phyloP scores from a whole-genome alignment of 306 rosid species.

The Notholithocarpus densiflorus region DNA sequence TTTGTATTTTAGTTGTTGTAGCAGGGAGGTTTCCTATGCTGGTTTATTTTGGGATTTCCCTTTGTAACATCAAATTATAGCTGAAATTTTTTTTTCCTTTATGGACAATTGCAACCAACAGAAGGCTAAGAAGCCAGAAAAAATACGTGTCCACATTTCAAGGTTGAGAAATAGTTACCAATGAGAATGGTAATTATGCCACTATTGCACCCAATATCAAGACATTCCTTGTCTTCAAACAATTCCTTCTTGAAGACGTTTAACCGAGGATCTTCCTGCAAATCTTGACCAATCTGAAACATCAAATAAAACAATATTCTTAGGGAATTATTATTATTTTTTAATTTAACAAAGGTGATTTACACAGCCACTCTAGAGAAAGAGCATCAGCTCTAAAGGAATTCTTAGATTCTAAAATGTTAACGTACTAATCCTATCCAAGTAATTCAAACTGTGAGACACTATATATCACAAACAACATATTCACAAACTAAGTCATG shows the following conservation, averaged over 20 bases:
- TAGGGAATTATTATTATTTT: too few species aligned
- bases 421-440: background rate
- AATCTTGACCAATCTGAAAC: conserved; percentile 63
- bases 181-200: conserved; percentile 77
- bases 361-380: background rate
- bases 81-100: background rate
- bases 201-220: conserved; percentile 88
- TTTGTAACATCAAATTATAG: background rate
- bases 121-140: background rate
- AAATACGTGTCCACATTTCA: background rate
- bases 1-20: too few species aligned
- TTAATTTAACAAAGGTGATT: too few species aligned
- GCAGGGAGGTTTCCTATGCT: too few species aligned
- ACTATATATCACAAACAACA: background rate
- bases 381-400: background rate
- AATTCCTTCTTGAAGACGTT: conserved; percentile 72
- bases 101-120: background rate
- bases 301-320: background rate
- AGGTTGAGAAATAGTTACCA: conserved; percentile 35
- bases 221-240: conserved; percentile 87
- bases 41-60: too few species aligned
- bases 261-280: conserved; percentile 78
- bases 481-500: background rate
- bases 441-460: background rate
- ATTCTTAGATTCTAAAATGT: background rate